These are phyloP conservation scores for Pyrenula aspistea DNA, from an alignment of 495 filamentous ascomycete species.

Conservation along the genomic window DNA sequence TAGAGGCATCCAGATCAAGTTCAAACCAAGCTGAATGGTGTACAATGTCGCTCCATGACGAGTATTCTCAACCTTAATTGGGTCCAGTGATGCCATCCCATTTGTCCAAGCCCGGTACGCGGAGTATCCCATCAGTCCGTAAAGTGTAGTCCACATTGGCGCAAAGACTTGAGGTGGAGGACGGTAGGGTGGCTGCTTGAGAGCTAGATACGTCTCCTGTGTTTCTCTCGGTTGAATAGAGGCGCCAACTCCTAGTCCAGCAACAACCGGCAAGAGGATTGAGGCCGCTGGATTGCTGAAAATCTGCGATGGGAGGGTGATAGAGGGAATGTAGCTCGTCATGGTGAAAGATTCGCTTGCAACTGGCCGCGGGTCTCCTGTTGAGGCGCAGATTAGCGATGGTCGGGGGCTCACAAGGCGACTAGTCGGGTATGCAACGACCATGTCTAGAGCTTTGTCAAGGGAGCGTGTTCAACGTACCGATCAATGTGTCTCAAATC, in stretches of 20 bases:
- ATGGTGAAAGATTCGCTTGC: too few species aligned
- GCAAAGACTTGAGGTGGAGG: conserved; percentile 75
- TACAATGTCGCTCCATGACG: conserved; percentile 50
- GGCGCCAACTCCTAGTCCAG: conserved; percentile 54
- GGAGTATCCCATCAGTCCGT: conserved; percentile 81
- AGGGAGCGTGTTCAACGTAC: too few species aligned
- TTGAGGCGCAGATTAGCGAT: too few species aligned
- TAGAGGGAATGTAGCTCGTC: conserved; percentile 51
- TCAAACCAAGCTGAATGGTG: conserved; percentile 70
- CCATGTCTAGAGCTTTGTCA: too few species aligned
- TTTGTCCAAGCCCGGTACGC: conserved; percentile 56
- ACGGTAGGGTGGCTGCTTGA: conserved; percentile 68
- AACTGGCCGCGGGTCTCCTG: too few species aligned
- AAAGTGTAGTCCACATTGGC: conserved; percentile 77
- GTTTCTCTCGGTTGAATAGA: conserved; percentile 31
- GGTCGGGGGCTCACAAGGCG: too few species aligned
- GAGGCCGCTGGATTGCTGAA: conserved; percentile 55
- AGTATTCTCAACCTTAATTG: conserved; percentile 19
- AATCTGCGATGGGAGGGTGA: conserved; percentile 50
- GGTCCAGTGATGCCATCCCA: conserved; percentile 41
- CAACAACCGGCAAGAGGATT: conserved; percentile 53
- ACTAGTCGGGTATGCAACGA: too few species aligned
- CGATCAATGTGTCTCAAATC: too few species aligned
- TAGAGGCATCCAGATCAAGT: conserved; percentile 85
- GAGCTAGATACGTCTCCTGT: conserved; percentile 51